These are phyloP conservation scores for Paraglomus occultum DNA, from an alignment of 192 early-diverging fungal genomes.

Conservation along the genomic window DNA sequence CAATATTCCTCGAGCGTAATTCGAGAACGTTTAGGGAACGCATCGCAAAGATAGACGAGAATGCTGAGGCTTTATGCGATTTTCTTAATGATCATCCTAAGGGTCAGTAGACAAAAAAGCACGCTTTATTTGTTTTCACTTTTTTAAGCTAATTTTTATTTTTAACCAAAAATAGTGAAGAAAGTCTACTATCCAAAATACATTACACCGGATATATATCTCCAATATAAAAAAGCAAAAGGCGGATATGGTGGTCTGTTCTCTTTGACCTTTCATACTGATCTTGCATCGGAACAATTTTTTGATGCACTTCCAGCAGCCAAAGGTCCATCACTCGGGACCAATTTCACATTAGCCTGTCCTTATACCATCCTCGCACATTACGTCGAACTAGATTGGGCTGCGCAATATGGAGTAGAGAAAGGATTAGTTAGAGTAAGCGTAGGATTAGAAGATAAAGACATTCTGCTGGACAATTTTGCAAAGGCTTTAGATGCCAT, in stretches of 20 bases:
- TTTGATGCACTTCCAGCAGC: slow-evolving; percentile 79
- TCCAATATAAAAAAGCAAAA: slow-evolving; percentile 53
- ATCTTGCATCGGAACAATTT: slow-evolving; percentile 58
- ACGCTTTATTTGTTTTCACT: neutral
- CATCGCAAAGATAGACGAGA: slow-evolving; percentile 72
- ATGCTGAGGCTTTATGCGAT: slow-evolving; percentile 76
- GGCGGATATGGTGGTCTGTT: slow-evolving; percentile 89
- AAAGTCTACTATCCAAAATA: slow-evolving; percentile 86
- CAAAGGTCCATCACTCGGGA: slow-evolving; percentile 95
- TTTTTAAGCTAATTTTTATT: slow-evolving; percentile 24
- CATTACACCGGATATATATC: slow-evolving; percentile 65
- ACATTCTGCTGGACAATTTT: slow-evolving; percentile 71
- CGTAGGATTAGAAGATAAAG: slow-evolving; percentile 81
- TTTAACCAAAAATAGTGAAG: slow-evolving; percentile 49
- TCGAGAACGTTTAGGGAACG: slow-evolving; percentile 82
- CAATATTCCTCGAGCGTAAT: slow-evolving; percentile 94
- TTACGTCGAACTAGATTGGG: slow-evolving; percentile 94
- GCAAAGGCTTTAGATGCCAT: slow-evolving; percentile 66
- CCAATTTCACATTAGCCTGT: slow-evolving; percentile 93
- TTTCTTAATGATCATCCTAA: slow-evolving; percentile 64
- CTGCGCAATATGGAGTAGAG: slow-evolving; percentile 72
- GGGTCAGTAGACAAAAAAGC: slow-evolving; percentile 44
- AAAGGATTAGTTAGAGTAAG: slow-evolving; percentile 79
- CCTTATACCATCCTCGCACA: slow-evolving; percentile 97
- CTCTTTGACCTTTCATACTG: slow-evolving; percentile 68